Base-by-base conservation (phyloP, 202 grass and related monocot genomes). In the Saccharum hybrid region DNA sequence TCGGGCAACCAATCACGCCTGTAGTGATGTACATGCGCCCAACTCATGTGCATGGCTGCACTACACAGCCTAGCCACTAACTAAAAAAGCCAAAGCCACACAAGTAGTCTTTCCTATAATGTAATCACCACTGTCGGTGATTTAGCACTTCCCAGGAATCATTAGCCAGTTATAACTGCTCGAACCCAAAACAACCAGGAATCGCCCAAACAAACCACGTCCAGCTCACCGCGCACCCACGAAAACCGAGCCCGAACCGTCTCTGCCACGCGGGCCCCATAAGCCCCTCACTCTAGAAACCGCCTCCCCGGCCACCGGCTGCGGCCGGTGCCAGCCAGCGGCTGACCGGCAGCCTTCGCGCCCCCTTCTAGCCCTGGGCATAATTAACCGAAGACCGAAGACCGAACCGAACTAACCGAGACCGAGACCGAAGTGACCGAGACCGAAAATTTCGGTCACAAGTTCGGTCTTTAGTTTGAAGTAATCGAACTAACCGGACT, bases 171-270 rank as follows among this genome's bases (percentile, higher is more conserved):
- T 26, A 19, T 10, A 51, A 5, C 19, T 22, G 63, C 48, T n/a
- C 2, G 23, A 23, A 5, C 30, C 5, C 18, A 26, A 72, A 86
- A 14, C 12, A 42, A 72, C 85, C 78, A 66, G 45, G 10, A 42
- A 79, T 46, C 31, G 60, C 63, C 67, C 37, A 30, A 38, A 62
- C 54, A 79, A 48, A 42, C 28, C 66, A 63, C 39, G 31, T 76
- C 69, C 76, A 84, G 87, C 87, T 88, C 87, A 88, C 40, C 39
- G 7, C 46, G 48, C 71, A 69, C 63, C 72, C 77, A 56, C 40
- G 13, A 54, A n/a, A 54, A 54, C 49, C 49, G 49, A 54, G 19
- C 49, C 12, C 11, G 0, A 30, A 48, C 68, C 6, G 21, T 18
- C 63, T 0, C 37, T 82, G 85, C 62, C 21, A 75, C 11, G 40